A percentile compares a stretch with the other conserved stretches of the same genome.
Evolutionary conservation across 768 basidiomycete species (phyloP).

Genomic region (Tephrocybe sp.): DNA sequence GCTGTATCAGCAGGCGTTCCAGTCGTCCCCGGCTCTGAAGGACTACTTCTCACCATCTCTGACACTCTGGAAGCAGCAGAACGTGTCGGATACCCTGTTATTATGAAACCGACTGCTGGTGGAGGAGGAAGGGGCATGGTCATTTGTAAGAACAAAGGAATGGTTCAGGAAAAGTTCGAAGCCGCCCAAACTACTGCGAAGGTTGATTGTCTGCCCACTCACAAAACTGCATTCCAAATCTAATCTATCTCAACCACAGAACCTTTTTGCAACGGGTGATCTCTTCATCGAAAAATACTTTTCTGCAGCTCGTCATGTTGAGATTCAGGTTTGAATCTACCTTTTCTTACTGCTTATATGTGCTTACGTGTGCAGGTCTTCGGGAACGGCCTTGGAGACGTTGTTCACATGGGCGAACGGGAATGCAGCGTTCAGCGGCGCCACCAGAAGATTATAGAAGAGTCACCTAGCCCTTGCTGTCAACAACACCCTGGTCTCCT

Average conservation of each 20-base stretch:
- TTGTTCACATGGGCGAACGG: constrained; percentile 64
- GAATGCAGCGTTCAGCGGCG: constrained; percentile 70
- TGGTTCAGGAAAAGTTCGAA: constrained; percentile 35
- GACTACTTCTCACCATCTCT: constrained; percentile 38
- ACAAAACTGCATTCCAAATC: no score
- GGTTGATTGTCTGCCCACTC: constrained; percentile 39
- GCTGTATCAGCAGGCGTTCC: constrained; percentile 48
- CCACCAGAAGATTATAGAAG: constrained; percentile 74
- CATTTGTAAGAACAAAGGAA: constrained; percentile 43
- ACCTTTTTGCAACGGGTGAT: constrained; percentile 46
- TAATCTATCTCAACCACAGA: constrained; percentile 26
- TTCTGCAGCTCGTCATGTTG: constrained; percentile 56
- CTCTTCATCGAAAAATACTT: constrained; percentile 64
- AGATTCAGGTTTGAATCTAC: constrained; percentile 49
- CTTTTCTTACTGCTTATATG: background rate
- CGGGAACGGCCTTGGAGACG: constrained; percentile 58
- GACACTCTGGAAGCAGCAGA: constrained; percentile 40
- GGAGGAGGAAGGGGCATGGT: constrained; percentile 70
- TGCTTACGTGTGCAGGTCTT: constrained; percentile 46
- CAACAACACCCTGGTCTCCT: constrained; percentile 29
- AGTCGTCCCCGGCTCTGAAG: constrained; percentile 56
- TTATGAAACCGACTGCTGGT: constrained; percentile 66
- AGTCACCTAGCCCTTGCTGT: constrained; percentile 63
- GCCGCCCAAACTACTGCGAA: constrained; percentile 39
- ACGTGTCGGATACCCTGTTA: constrained; percentile 54